Conservation (phyloP, 23 red algal species). For the Gracilariopsis chorda region DNA sequence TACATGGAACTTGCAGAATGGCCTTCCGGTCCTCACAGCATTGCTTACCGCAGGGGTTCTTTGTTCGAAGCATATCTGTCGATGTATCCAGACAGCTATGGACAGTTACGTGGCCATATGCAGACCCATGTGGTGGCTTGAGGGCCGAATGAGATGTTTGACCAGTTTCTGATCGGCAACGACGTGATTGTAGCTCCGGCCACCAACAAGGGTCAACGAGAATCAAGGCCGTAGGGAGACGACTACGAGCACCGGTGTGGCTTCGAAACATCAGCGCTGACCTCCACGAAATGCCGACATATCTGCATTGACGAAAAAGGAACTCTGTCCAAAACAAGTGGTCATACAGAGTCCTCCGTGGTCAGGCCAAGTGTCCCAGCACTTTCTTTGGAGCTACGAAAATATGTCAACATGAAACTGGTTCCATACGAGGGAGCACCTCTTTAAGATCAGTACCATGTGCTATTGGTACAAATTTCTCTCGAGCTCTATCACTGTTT, state of each 20-base stretch:
- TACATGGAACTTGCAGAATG: slow-evolving; percentile 82
- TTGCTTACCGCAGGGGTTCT: slow-evolving; percentile 73
- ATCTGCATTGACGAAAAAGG: no score
- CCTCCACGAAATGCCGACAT: slow-evolving; percentile 60
- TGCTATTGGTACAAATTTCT: no score
- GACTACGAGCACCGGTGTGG: slow-evolving; percentile 20
- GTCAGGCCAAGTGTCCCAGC: no score
- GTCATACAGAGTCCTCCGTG: no score
- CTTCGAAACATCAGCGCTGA: slow-evolving; percentile 2
- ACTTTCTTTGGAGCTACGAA: no score
- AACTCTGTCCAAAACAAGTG: no score
- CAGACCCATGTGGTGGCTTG: slow-evolving; percentile 90
- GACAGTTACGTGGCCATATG: slow-evolving; percentile 58
- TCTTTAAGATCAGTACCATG: no score
- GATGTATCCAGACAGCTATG: slow-evolving; percentile 5
- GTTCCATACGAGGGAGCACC: no score
- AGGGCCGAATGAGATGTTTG: slow-evolving; percentile 51
- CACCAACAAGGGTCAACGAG: slow-evolving; percentile 18
- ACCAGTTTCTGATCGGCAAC: slow-evolving; percentile 80
- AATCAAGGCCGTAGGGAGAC: neutral
- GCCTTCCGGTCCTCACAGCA: slow-evolving; percentile 77
- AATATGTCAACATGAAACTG: no score
- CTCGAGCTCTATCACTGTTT: no score
- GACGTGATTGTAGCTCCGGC: slow-evolving; percentile 90
- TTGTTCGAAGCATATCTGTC: slow-evolving; percentile 43